Evolutionary conservation across 768 basidiomycete species (phyloP), one percentile per base, ranked within the genome.

Genomic region (Boletus subcaerulescens): DNA sequence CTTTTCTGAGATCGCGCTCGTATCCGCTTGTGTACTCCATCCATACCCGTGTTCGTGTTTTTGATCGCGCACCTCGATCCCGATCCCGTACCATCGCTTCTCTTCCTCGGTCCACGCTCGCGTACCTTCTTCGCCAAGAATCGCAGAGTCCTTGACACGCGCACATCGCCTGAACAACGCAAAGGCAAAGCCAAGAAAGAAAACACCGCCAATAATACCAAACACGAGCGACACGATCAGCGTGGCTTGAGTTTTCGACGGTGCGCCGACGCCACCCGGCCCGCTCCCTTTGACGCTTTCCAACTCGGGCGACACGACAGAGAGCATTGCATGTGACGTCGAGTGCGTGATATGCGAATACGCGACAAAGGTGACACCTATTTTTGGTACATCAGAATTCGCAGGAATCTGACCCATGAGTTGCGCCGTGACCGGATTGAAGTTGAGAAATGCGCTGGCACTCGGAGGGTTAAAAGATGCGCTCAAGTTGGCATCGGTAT

Each of bases 281-380:
- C 59, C 59, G 24, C 44, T 48, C 9, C 60, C 59, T 36, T 77
- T 73, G 57, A 79, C 70, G 69, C 59, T 72, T 70, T 54, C 74
- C 68, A 43, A 66, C 51, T 33, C 74, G 59, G 41, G 77, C 66
- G 52, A 85, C 67, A 50, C 77, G 31, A 91, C 73, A 1, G 77
- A 68, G 17, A 90, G 74, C 51, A 60, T 78, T 2, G 86, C 76
- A 61, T 89, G 86, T 18, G 88, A 91, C 2, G 82, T 87, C 15
- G 88, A 86, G 60, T 85, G 88, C 3, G 84, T 88, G 18, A 78
- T 51, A 36, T 66, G 73, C 32, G 85, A 87, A 68, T 84, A 88
- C 3, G 87, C 89, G 8, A 84, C 83, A 59, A 91, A 87, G 4
- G 80, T 81, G 46, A 83, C 73, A 2, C 71, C 68, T 39, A 84